Evolutionary conservation across 352 stramenopile genomes (phyloP).

Genomic region (Pythium aphanidermatum): DNA sequence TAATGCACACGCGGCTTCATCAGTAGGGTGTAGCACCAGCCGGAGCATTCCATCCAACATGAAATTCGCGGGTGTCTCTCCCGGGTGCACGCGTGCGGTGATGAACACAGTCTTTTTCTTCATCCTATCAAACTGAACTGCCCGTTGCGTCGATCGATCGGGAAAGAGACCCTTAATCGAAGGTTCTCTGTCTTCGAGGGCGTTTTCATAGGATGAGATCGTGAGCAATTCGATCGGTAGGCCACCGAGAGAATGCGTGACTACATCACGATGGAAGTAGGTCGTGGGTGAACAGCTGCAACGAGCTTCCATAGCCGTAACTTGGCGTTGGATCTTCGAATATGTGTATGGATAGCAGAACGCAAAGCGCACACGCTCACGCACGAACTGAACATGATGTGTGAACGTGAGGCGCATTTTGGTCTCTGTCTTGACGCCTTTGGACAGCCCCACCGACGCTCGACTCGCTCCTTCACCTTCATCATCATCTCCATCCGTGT

Average conservation of each 20-base stretch:
- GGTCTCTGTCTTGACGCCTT: constrained; percentile 19
- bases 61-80: constrained; percentile 70
- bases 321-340: constrained; percentile 38
- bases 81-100: constrained; percentile 70
- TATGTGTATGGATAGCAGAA: constrained; percentile 79
- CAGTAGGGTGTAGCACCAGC: constrained; percentile 40
- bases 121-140: constrained; percentile 17
- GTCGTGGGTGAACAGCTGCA: constrained; percentile 23
- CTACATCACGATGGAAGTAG: constrained; percentile 79
- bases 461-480: background rate
- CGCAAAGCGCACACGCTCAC: constrained; percentile 53
- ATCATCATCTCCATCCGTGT: background rate
- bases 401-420: constrained; percentile 51
- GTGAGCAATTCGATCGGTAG: constrained; percentile 66
- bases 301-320: constrained; percentile 36
- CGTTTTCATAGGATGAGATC: constrained; percentile 22
- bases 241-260: constrained; percentile 48
- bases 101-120: constrained; percentile 51
- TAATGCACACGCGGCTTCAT: constrained; percentile 39
- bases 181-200: background rate
- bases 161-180: constrained; percentile 3
- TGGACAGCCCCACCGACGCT: background rate
- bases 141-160: background rate
- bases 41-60: constrained; percentile 56
- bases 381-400: constrained; percentile 26